Evolutionary conservation across 1,284 basidiomycete genomes (phyloP).

Genomic region (Amylostereum areolatum): DNA sequence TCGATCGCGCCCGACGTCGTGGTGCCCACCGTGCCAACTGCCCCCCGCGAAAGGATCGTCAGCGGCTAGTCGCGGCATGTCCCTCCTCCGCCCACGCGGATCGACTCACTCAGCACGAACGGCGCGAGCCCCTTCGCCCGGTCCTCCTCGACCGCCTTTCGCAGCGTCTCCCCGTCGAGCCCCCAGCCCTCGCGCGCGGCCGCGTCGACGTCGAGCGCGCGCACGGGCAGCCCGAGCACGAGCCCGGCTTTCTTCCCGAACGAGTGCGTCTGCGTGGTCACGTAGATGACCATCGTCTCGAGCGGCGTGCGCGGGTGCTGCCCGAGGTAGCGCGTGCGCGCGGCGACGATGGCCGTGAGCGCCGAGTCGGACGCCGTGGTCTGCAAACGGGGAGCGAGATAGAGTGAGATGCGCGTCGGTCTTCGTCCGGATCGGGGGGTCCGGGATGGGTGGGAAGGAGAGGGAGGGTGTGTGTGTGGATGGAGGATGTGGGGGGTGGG

Average conservation of each 20-base stretch:
- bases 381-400: conserved; percentile 28
- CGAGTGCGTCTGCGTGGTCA: conserved; percentile 89
- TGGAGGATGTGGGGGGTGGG: too few relatives aligned
- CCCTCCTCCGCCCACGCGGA: background rate
- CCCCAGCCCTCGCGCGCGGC: conserved; percentile 48
- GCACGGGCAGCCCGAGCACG: conserved; percentile 75
- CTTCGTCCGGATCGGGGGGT: too few relatives aligned
- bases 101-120: conserved; percentile 71
- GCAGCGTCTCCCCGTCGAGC: conserved; percentile 63
- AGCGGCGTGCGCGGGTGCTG: conserved; percentile 41
- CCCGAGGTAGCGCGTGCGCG: conserved; percentile 54
- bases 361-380: conserved; percentile 84
- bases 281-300: conserved; percentile 82
- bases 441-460: too few relatives aligned
- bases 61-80: background rate
- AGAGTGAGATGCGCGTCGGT: too few relatives aligned
- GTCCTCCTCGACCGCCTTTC: conserved; percentile 67
- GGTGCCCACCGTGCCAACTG: conserved; percentile 88
- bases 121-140: conserved; percentile 55
- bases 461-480: too few relatives aligned
- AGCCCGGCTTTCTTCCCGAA: conserved; percentile 81
- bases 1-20: conserved; percentile 91
- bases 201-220: conserved; percentile 63
- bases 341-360: conserved; percentile 78
- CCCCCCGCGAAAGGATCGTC: background rate